Base-by-base conservation (phyloP, 371 early-diverging fungal genomes). In the Mucor irregularis region DNA sequence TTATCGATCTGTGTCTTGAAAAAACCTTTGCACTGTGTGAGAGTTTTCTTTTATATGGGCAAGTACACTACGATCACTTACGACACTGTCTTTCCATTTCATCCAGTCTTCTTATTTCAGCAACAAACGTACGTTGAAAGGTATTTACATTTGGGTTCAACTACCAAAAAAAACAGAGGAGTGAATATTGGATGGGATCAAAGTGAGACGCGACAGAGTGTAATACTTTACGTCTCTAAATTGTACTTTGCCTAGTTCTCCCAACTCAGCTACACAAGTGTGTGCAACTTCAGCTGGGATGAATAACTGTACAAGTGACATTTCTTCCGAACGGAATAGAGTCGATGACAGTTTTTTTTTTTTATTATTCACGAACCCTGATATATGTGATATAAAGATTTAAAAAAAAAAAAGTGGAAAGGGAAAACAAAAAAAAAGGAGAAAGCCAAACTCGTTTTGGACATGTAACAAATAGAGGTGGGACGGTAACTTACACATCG, bases 301-400 rank as follows among this genome's bases (percentile, higher is more conserved):
- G 29, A 93, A 97, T 61, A 97, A 85, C 83, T 95, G 95, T 55
- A 95, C 83, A 66, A 94, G 88, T 47, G 94, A 90, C 97, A 97
- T 97, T 74, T 90, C 89, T 81, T 96, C 97, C 71, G 94, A 94
- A 45, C 96, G 87, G 81, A 96, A 95, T 75, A 97, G 82, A 31
- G 78, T 81, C 44, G 78, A 69, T 49, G 73, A 71, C 43, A 78
- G 53, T 82, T 71, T 83, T 46, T 46, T 55, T 22, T 46, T 26
- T 31, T 42, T 31, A 19, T 50, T 24, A 46, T 30, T 46, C 29
- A 17, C 10, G 30, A 26, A 30, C 16, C 16, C 16, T 7, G n/a
- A 9, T 24, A 28, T 34, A 34, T 35, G 47, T 35, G 4, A 22
- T 21, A 38, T n/a, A 37, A 33, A 51, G 19, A 21, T 46, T 51